Evolutionary conservation across 768 basidiomycete species (phyloP).

Genomic region (Leccinum incarnatum): DNA sequence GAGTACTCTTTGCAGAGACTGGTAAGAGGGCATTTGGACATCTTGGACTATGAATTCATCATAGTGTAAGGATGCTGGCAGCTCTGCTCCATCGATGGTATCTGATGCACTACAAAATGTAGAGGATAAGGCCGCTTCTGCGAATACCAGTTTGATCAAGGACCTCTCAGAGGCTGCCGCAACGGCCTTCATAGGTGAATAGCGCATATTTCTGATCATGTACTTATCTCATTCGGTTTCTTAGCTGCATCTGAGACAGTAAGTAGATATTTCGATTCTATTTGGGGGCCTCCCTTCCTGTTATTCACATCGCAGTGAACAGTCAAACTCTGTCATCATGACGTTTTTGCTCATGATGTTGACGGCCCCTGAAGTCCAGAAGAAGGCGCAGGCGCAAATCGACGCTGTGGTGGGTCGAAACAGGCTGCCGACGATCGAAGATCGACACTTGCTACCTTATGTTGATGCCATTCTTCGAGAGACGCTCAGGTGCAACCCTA

Average conservation of each 20-base stretch:
- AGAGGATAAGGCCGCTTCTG: conserved; percentile 6
- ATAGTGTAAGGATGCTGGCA: conserved; percentile 5
- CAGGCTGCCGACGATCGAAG: conserved; percentile 15
- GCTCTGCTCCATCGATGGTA: conserved; percentile 16
- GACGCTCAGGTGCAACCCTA: conserved; percentile 15
- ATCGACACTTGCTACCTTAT: conserved; percentile 20
- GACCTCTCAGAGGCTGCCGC: conserved; percentile 23
- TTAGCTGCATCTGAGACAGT: conserved; percentile 24
- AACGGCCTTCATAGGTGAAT: conserved; percentile 20
- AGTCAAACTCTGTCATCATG: conserved; percentile 26
- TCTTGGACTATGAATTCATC: conserved; percentile 1
- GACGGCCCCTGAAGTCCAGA: conserved; percentile 11
- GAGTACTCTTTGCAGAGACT: conserved; percentile 15
- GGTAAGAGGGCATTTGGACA: conserved; percentile 2
- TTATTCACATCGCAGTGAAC: neutral
- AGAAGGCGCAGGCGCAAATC: conserved; percentile 24
- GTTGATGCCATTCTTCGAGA: conserved; percentile 21
- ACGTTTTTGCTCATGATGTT: conserved; percentile 22
- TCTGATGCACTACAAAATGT: conserved; percentile 14
- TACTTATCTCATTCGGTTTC: neutral
- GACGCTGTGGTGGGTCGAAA: conserved; percentile 14
- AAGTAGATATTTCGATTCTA: neutral
- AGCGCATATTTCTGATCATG: neutral
- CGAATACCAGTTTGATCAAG: conserved; percentile 5
- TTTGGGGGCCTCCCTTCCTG: neutral